Evolutionary conservation across 208 protist species (phyloP), one percentile per base, ranked within the genome.

Genomic region (Tritrichomonas musculus): DNA sequence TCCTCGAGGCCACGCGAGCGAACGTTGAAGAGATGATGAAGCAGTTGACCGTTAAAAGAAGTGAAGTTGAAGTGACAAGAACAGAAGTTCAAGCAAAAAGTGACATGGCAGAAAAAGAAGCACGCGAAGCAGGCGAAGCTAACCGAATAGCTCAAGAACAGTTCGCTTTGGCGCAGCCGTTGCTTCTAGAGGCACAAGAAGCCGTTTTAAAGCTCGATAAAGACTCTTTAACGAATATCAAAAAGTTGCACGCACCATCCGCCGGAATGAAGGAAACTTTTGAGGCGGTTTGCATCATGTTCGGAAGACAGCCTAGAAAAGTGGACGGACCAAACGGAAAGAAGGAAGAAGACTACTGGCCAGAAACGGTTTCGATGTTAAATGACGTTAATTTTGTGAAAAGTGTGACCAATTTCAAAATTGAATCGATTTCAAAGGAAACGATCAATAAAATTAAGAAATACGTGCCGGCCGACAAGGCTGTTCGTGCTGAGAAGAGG

Each of bases 401-500:
- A 72, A 97, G 97, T 95, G 96, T 99, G 69, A 97, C 98, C 93
- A 97, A 97, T 39, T 99, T 98, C 95, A 96, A 98, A 96, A 98
- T 98, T 95, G 96, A 98, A 93, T 96, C 98, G 94, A 97, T 99
- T 96, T 98, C 97, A 72, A 98, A 99, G 93, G 95, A 96, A 94
- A 95, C 98, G 82, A 95, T 99, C 36, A 97, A 97, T 92, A 97
- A 97, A 94, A 96, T 99, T 66, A 96, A 97, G 93, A 98, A 98
- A 95, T 98, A 97, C 94, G 97, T 97, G 39, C 96, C 96, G 92
- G 94, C 97, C 33, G 96, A 98, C 57, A 93, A 93, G 27, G 97
- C 99, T 92, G 98, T 98, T 95, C 97, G 96, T 22, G 96, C 97
- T 14, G 97, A 98, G 94, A 97, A 96, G 92, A 98, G 97, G 25